Evolutionary conservation across 805 yeast species (phyloP), one percentile per base, ranked within the genome.

Genomic region (Kockiozyma suomiensis): DNA sequence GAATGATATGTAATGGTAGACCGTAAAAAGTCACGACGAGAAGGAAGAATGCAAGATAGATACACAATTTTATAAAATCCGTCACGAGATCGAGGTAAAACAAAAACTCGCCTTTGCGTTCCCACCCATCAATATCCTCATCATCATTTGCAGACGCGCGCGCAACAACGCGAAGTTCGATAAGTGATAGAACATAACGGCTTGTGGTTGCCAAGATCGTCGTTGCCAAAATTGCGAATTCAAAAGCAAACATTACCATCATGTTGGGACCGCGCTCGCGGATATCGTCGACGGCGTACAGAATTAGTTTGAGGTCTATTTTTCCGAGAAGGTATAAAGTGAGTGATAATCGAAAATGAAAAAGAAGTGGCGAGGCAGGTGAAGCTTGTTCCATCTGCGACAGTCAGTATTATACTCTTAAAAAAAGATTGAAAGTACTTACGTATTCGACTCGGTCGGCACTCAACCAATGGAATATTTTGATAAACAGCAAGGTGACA

Each of bases 401-500:
- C n/a, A n/a, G n/a, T n/a, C 12, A 21, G 17, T 46, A 12, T n/a
- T 12, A 25, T 43, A 23, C 3, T 25, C 68, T 79, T 78, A 3
- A 81, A 63, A 54, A 74, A 73, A 30, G 46, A 25, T 19, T 26
- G 45, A 23, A 19, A 28, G 25, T 30, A 45, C 66, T 48, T 30
- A 65, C 61, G 43, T 64, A 65, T 54, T 82, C 85, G 15, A 81
- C 74, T 25, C 88, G 70, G 57, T 83, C 85, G 40, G 76, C 74
- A 47, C 87, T 72, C 0, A 94, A 80, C 85, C 96, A 86, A 70
- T 91, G 96, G 75, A 87, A 84, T 1, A 87, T 84, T 69, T 86
- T 87, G 70, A 83, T 72, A 71, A 80, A 78, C 69, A 84, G 69
- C 63, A 85, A 68, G 13, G 76, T 68, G 4, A 74, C 61, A 2